Conservation (phyloP, 768 basidiomycete species). For the Exidia glandulosa region DNA sequence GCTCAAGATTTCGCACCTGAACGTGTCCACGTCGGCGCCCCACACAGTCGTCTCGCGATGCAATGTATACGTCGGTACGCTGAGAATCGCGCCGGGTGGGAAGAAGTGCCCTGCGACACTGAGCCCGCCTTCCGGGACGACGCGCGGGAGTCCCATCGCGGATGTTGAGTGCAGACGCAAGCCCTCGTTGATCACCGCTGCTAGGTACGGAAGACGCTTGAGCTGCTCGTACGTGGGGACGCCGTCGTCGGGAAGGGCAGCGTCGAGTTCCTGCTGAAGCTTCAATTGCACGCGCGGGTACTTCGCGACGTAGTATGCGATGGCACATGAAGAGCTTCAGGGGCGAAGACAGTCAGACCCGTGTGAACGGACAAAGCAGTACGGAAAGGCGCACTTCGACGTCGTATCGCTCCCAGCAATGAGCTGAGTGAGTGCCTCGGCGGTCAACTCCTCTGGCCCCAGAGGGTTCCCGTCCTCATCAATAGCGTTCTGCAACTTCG, state of each 20-base stretch:
- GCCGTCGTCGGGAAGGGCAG: slow-evolving; percentile 46
- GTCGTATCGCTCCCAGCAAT: slow-evolving; percentile 91
- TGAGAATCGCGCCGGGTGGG: slow-evolving; percentile 64
- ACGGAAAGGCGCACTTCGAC: slow-evolving; percentile 52
- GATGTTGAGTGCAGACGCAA: slow-evolving; percentile 80
- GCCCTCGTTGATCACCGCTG: slow-evolving; percentile 80
- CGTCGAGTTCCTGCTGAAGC: slow-evolving; percentile 66
- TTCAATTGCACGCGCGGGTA: slow-evolving; percentile 55
- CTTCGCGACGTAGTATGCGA: slow-evolving; percentile 70
- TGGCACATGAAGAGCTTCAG: slow-evolving; percentile 75
- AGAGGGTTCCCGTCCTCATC: slow-evolving; percentile 73
- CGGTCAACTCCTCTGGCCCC: slow-evolving; percentile 74
- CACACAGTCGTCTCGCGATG: slow-evolving; percentile 63
- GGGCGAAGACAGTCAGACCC: neutral
- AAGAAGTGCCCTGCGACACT: slow-evolving; percentile 44
- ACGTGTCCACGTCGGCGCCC: slow-evolving; percentile 68
- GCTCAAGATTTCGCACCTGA: slow-evolving; percentile 42
- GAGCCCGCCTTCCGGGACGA: slow-evolving; percentile 66
- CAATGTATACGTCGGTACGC: slow-evolving; percentile 74
- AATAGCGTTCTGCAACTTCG: slow-evolving; percentile 65
- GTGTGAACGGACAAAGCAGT: slow-evolving; percentile 3
- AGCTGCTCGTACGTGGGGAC: slow-evolving; percentile 50
- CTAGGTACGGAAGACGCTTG: slow-evolving; percentile 67
- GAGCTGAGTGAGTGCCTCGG: slow-evolving; percentile 75
- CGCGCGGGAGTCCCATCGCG: slow-evolving; percentile 69